Percentiles rank a stretch among this genome's conserved stretches.
Evolutionary conservation across 345 rosid genomes (phyloP).

Genomic region (Euclidium syriacum): DNA sequence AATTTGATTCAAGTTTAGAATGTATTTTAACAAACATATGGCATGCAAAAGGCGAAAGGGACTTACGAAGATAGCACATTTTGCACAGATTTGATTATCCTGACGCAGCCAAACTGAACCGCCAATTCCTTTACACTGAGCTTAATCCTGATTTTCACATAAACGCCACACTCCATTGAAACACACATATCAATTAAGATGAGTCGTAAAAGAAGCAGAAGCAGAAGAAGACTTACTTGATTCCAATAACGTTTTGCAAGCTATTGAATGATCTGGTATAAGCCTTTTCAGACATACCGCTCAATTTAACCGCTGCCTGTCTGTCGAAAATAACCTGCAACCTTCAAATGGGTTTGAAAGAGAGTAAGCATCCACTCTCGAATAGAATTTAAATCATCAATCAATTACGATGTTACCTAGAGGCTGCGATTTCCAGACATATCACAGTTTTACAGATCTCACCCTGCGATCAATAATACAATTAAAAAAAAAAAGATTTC

Average conservation of each 20-base stretch:
- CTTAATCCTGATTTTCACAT: conserved; percentile 41
- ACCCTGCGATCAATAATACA: conserved; percentile 42
- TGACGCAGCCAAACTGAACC: conserved; percentile 81
- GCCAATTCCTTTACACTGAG: conserved; percentile 73
- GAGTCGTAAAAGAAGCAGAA: neutral
- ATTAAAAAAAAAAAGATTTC: neutral
- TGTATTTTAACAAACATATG: conserved; percentile 43
- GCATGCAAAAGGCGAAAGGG: neutral
- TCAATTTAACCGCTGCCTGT: conserved; percentile 58
- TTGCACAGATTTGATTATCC: conserved; percentile 76
- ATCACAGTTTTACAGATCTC: conserved; percentile 88
- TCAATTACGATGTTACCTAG: conserved; percentile 38
- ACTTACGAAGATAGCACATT: conserved; percentile 68
- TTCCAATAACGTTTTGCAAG: conserved; percentile 66
- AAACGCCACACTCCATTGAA: neutral
- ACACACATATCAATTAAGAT: neutral
- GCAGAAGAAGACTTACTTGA: conserved; percentile 47
- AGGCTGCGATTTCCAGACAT: conserved; percentile 84
- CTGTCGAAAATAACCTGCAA: conserved; percentile 68
- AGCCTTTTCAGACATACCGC: conserved; percentile 93
- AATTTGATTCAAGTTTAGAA: neutral
- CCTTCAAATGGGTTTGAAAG: conserved; percentile 27
- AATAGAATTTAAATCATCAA: neutral
- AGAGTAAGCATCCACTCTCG: neutral
- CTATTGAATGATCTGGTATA: conserved; percentile 76